Evolutionary conservation across 148 eudicot genomes (phyloP).

Genomic region (Tetragonia tetragonoides): DNA sequence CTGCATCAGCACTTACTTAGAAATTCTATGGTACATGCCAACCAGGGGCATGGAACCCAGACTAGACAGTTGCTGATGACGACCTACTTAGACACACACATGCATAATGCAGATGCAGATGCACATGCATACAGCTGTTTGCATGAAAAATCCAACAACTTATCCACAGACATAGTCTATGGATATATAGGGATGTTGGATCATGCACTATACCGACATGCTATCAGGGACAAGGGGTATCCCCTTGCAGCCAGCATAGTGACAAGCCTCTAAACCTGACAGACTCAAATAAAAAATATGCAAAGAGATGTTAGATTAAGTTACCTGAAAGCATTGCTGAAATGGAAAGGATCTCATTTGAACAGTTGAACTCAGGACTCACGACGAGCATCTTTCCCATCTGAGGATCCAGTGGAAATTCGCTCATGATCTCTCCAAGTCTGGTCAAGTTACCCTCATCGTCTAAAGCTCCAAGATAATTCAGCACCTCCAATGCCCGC

Average conservation of each 20-base stretch:
- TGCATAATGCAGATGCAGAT: constrained; percentile 38
- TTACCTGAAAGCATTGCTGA: constrained; percentile 95
- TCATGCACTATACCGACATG: constrained; percentile 13
- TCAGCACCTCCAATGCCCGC: constrained; percentile 82
- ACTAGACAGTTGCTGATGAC: constrained; percentile 87
- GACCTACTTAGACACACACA: constrained; percentile 49
- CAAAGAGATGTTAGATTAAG: not conserved
- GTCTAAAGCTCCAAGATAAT: constrained; percentile 82
- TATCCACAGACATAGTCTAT: constrained; percentile 20
- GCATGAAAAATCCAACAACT: constrained; percentile 25
- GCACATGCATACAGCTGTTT: constrained; percentile 29
- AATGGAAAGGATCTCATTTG: constrained; percentile 80
- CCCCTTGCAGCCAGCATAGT: constrained; percentile 22
- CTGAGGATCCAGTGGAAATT: constrained; percentile 83
- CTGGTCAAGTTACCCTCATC: constrained; percentile 85
- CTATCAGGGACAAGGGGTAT: constrained; percentile 19
- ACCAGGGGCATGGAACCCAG: constrained; percentile 72
- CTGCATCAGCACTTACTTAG: constrained; percentile 98
- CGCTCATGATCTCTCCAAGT: constrained; percentile 81
- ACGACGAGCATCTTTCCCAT: constrained; percentile 88
- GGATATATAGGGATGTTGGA: constrained; percentile 9
- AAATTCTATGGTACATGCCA: constrained; percentile 89
- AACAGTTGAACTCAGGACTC: constrained; percentile 74
- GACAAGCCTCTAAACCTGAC: constrained; percentile 14
- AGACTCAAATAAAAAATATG: constrained; percentile 10